Percentiles rank a stretch among this genome's conserved stretches.
Conservation (phyloP, 257 asterid species). For the Primulina eburnea region DNA sequence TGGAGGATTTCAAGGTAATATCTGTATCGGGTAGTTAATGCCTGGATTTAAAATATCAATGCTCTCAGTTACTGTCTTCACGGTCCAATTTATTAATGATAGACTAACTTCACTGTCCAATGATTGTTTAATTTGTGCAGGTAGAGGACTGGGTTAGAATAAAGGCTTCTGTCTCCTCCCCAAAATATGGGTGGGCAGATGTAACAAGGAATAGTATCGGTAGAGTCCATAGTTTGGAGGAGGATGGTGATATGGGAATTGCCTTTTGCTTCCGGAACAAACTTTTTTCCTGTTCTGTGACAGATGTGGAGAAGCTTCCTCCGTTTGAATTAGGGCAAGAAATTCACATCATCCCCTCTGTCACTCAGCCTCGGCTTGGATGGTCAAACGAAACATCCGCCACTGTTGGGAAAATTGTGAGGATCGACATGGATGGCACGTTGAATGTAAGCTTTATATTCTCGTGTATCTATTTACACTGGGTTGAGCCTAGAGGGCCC, state of each 20-base stretch:
- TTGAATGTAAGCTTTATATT: constrained; percentile 65
- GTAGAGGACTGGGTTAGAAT: constrained; percentile 95
- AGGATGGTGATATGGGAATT: constrained; percentile 94
- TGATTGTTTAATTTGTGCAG: constrained; percentile 36
- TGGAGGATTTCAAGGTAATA: constrained; percentile 89
- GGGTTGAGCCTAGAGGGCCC: constrained; percentile 11
- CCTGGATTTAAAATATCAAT: constrained; percentile 19
- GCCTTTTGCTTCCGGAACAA: constrained; percentile 97
- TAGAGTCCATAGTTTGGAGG: constrained; percentile 92
- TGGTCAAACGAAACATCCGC: constrained; percentile 96
- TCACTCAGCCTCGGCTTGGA: constrained; percentile 92
- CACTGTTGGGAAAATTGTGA: constrained; percentile 73
- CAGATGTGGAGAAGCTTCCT: constrained; percentile 87
- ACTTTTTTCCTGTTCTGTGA: constrained; percentile 82
- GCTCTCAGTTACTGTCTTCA: constrained; percentile 10
- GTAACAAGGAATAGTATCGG: constrained; percentile 80
- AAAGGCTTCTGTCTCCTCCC: constrained; percentile 90
- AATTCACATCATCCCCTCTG: constrained; percentile 71
- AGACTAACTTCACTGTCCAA: constrained; percentile 16
- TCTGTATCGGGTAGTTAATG: constrained; percentile 11
- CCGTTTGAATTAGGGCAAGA: constrained; percentile 90
- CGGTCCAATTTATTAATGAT: constrained; percentile 15
- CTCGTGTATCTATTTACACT: constrained; percentile 22
- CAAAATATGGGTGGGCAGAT: constrained; percentile 98
- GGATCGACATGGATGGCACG: constrained; percentile 96